Evolutionary conservation across 2,329 filamentous ascomycete genomes (phyloP), one percentile per base, ranked within the genome.

Genomic region (Pseudodiploospora longispora): DNA sequence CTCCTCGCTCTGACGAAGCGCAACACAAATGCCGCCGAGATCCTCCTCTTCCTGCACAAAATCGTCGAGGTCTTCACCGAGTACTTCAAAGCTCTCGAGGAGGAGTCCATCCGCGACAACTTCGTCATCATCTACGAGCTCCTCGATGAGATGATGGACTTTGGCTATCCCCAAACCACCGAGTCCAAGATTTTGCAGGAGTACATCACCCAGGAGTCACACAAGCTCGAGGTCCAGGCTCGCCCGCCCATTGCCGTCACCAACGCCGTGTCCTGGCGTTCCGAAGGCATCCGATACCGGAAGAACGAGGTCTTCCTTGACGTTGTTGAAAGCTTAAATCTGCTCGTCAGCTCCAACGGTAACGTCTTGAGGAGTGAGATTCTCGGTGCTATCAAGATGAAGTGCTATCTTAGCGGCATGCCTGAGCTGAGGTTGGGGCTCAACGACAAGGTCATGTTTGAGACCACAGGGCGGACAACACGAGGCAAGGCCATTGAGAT

Each of bases 91-190:
- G 91, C 94, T 52, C 77, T 98, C 48, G 93, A 98, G 67, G 93
- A 98, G 67, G 93, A 98, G 69, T 95, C 88, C 57, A 98, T 98
- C 64, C 82, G 93, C 57, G 93, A 98, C 74, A 98, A 98, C 72
- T 98, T 98, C 63, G 93, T 98, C 65, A 83, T 98, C 62, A 98
- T 98, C 61, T 98, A 98, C 74, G 93, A 98, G 69, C 71, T 98
- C 49, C 79, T 98, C 51, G 93, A 98, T 62, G 93, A 98, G 73
- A 98, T 98, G 93, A 98, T 98, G 93, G 93, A 98, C 69, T 98
- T 98, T 74, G 93, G 93, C 51, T 96, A 98, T 65, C 93, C 93
- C 5, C 93, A 98, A 67, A 98, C 93, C 7, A 98, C 93, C 53
- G 93, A 98, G 67, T 87, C 82, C 65, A 98, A 98, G 78, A 98